Evolutionary conservation across 139 green algal species (phyloP).

Genomic region (Bryopsis sp.): DNA sequence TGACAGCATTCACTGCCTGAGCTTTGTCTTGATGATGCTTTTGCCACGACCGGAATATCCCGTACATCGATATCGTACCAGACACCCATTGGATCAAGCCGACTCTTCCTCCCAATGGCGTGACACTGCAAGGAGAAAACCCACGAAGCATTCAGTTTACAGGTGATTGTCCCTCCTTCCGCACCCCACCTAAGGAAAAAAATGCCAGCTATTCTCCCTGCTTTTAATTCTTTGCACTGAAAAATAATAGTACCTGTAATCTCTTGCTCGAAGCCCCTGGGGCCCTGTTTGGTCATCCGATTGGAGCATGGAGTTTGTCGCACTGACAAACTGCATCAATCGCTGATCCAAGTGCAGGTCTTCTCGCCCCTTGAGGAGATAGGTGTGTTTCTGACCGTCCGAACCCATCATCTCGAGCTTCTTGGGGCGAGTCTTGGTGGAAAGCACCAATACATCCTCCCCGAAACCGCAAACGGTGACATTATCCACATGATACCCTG

Average conservation of each 20-base stretch:
- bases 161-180: not conserved
- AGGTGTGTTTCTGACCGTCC: constrained; percentile 57
- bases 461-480: constrained; percentile 40
- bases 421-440: constrained; percentile 89
- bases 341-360: constrained; percentile 77
- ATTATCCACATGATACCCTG: not conserved
- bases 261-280: not conserved
- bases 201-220: too few species aligned
- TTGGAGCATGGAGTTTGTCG: constrained; percentile 37
- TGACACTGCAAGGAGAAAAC: constrained; percentile 55
- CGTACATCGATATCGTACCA: constrained; percentile 60
- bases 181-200: too few species aligned
- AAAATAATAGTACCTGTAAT: too few species aligned
- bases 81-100: constrained; percentile 85
- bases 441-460: constrained; percentile 36
- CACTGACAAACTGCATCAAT: constrained; percentile 52
- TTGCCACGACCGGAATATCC: constrained; percentile 70
- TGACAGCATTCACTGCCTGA: too few species aligned
- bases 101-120: constrained; percentile 49
- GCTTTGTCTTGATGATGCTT: not conserved
- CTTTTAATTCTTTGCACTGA: too few species aligned
- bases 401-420: constrained; percentile 54
- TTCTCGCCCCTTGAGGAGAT: constrained; percentile 83
- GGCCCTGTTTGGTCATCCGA: not conserved
- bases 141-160: constrained; percentile 8